Evolutionary conservation across 1,284 basidiomycete genomes (phyloP), one percentile per base, ranked within the genome.

Genomic region (Cystobasidium slooffiae): DNA sequence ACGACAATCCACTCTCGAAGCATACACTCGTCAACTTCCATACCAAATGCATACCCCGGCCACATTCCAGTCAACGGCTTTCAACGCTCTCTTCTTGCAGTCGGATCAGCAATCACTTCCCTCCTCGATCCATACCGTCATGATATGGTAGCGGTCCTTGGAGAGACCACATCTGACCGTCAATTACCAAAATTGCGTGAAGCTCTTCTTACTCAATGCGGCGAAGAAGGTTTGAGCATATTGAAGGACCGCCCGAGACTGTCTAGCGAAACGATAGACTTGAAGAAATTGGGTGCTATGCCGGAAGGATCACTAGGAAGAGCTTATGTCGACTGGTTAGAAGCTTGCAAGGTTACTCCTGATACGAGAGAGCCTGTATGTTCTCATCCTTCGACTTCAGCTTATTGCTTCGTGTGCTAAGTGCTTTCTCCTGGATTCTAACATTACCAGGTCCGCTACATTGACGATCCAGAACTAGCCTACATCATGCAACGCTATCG

Each of bases 401-500:
- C 37, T 44, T 68, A 1, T 20, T 41, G 12, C 22, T 31, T 8
- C 16, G 41, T 6, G 22, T 16, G 8, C 51, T 62, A 7, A 18
- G 55, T 31, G 41, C 24, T 16, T 18, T 39, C 20, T 49, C n/a
- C 12, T 9, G n/a, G 14, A 31, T 10, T 44, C 6, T 53, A 31
- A 12, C 24, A 18, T 51, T 9, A 44, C 24, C 86, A 91, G 93
- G 93, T 97, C 5, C 91, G 90, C 78, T 98, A 97, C 82, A 91
- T 99, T 78, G 88, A 92, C 80, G 93, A 96, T 78, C 92, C 93
- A 0, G 93, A 94, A 79, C 87, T 96, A 12, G 94, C 94, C 39
- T 97, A 97, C 82, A 93, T 98, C 72, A 94, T 99, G 90, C 93
- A 97, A 79, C 90, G 97, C 55, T 99, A 99, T 82, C 91, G 97